A percentile compares a stretch with the other conserved stretches of the same genome.
phyloP scores from a whole-genome alignment of 2,329 filamentous ascomycete species.

The Acrocalymma vagum region DNA sequence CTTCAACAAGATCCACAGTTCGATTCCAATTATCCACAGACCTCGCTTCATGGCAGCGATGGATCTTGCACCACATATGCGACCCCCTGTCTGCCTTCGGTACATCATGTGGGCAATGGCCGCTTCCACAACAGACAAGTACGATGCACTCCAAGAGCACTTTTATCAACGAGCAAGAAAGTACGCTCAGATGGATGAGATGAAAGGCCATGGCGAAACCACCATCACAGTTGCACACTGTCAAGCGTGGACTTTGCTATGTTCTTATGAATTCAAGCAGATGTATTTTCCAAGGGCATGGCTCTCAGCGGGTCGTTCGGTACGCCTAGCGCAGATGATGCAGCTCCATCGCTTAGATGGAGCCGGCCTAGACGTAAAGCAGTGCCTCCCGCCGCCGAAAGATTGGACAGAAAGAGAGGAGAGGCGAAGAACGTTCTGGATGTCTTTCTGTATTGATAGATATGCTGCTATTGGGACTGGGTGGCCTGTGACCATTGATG shows the following conservation, averaged over 20 bases:
- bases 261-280: constrained; percentile 92
- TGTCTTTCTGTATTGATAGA: constrained; percentile 87
- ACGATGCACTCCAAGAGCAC: constrained; percentile 78
- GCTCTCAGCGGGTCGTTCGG: constrained; percentile 86
- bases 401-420: constrained; percentile 97
- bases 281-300: constrained; percentile 97
- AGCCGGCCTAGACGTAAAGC: constrained; percentile 85
- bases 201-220: constrained; percentile 90
- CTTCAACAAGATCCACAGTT: constrained; percentile 89
- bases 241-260: constrained; percentile 82
- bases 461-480: constrained; percentile 96
- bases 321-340: constrained; percentile 90
- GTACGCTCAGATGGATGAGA: constrained; percentile 87
- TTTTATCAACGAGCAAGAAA: constrained; percentile 92
- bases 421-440: constrained; percentile 91
- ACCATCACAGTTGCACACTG: constrained; percentile 87
- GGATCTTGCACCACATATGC: constrained; percentile 84
- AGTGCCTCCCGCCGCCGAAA: constrained; percentile 82
- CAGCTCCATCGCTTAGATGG: constrained; percentile 89
- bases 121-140: constrained; percentile 86
- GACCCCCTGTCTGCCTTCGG: constrained; percentile 85
- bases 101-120: constrained; percentile 98
- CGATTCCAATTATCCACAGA: constrained; percentile 87
- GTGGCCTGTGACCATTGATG: constrained; percentile 95
- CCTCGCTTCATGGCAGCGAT: constrained; percentile 87